Conservation (phyloP, 129 eudicot genomes). For the Lonicera japonica region DNA sequence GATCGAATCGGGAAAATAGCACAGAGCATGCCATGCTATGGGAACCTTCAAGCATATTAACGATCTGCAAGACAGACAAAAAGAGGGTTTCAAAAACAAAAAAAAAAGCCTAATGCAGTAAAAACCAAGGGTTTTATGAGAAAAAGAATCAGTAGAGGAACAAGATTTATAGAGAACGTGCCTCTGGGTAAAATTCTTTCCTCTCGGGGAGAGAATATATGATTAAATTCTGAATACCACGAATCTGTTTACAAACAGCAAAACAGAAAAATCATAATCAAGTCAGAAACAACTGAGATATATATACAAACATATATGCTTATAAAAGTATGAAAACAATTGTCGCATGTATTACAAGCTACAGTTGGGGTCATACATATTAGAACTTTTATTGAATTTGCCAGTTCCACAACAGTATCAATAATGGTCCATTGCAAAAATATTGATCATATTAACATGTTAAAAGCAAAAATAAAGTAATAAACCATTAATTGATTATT, state of each 20-base stretch:
- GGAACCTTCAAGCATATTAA: slow-evolving; percentile 85
- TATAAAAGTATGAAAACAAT: too few species aligned
- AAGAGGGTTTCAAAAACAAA: not conserved
- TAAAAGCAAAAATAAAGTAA: too few species aligned
- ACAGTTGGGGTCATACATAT: not conserved
- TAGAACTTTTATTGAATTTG: too few species aligned
- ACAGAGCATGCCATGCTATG: slow-evolving; percentile 67
- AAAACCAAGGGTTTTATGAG: not conserved
- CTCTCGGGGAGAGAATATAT: slow-evolving; percentile 90
- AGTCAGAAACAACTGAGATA: not conserved
- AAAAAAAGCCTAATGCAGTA: not conserved
- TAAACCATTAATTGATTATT: too few species aligned
- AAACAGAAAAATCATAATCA: not conserved
- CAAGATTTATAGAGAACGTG: slow-evolving; percentile 8
- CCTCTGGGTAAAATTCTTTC: slow-evolving; percentile 95
- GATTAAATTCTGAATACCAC: slow-evolving; percentile 79
- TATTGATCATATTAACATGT: too few species aligned
- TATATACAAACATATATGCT: too few species aligned
- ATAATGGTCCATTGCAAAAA: too few species aligned
- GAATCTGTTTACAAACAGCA: slow-evolving; percentile 42
- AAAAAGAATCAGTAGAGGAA: not conserved
- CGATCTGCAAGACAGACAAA: slow-evolving; percentile 46
- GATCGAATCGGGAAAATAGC: slow-evolving; percentile 74
- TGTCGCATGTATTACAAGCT: not conserved
- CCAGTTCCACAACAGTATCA: too few species aligned